Conservation (phyloP, 192 early-diverging fungal genomes). For the Coemansia sp. region DNA sequence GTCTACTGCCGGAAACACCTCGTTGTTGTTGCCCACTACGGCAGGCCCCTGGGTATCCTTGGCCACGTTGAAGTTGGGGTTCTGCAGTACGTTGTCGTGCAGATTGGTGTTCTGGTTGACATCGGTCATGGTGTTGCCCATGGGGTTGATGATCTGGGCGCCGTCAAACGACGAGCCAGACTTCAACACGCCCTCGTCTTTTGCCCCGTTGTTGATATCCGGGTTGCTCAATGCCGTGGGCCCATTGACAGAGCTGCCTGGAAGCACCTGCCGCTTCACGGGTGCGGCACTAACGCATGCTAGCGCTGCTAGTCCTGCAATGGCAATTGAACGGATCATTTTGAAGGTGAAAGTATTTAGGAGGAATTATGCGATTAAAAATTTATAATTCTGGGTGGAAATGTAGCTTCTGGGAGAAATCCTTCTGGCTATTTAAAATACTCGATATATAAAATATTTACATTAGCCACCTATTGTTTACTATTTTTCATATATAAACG, state of each 20-base stretch:
- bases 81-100: slow-evolving; percentile 40
- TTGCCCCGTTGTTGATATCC: slow-evolving; percentile 32
- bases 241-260: slow-evolving; percentile 31
- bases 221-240: slow-evolving; percentile 32
- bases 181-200: slow-evolving; percentile 32
- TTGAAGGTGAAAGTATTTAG: too few species aligned
- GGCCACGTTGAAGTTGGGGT: slow-evolving; percentile 33
- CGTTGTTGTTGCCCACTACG: slow-evolving; percentile 33
- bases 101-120: slow-evolving; percentile 28
- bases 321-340: too few species aligned
- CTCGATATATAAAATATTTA: too few species aligned
- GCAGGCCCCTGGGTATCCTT: slow-evolving; percentile 12
- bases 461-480: too few species aligned
- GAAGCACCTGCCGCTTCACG: slow-evolving; percentile 16
- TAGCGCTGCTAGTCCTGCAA: too few species aligned
- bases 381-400: too few species aligned
- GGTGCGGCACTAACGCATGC: neutral
- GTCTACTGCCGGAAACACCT: slow-evolving; percentile 11
- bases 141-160: slow-evolving; percentile 32
- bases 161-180: slow-evolving; percentile 17
- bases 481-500: too few species aligned
- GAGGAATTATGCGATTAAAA: too few species aligned
- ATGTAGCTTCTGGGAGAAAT: too few species aligned
- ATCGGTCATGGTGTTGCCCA: slow-evolving; percentile 23
- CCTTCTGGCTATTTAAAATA: too few species aligned